phyloP scores from a whole-genome alignment of 2,329 filamentous ascomycete genomes.

The Diaporthe aspalathi region DNA sequence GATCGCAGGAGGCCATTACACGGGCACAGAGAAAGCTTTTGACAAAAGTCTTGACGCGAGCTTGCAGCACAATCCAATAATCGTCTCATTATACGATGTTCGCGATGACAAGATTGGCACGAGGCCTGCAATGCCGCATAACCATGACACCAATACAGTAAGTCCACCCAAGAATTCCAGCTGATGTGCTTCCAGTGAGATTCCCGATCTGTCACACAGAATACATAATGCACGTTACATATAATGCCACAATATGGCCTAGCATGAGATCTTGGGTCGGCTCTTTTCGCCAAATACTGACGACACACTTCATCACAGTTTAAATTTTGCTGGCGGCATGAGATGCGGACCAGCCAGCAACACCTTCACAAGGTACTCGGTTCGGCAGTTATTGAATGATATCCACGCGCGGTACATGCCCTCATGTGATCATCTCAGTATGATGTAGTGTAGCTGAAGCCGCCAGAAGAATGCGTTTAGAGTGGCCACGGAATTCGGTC shows the following conservation, averaged over 20 bases:
- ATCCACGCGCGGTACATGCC: neutral
- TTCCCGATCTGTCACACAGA: neutral
- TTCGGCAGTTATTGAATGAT: neutral
- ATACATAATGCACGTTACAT: slow-evolving; percentile 1
- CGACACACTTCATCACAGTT: neutral
- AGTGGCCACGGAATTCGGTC: neutral
- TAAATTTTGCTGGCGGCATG: too few species aligned
- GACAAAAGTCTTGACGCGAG: neutral
- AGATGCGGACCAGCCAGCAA: neutral
- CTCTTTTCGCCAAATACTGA: neutral
- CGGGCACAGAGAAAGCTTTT: too few species aligned
- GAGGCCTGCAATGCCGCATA: neutral
- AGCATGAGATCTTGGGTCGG: neutral
- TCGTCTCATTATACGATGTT: neutral
- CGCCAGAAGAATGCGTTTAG: neutral
- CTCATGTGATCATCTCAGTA: neutral
- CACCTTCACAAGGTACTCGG: neutral
- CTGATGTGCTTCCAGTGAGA: too few species aligned
- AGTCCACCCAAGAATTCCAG: too few species aligned
- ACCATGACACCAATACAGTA: neutral
- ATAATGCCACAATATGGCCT: neutral
- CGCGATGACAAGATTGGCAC: too few species aligned
- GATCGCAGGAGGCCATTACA: too few species aligned
- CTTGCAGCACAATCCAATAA: neutral
- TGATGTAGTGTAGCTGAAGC: neutral